Base-by-base conservation (phyloP, 805 yeast species). In the Hermanozyma aechmeae region DNA sequence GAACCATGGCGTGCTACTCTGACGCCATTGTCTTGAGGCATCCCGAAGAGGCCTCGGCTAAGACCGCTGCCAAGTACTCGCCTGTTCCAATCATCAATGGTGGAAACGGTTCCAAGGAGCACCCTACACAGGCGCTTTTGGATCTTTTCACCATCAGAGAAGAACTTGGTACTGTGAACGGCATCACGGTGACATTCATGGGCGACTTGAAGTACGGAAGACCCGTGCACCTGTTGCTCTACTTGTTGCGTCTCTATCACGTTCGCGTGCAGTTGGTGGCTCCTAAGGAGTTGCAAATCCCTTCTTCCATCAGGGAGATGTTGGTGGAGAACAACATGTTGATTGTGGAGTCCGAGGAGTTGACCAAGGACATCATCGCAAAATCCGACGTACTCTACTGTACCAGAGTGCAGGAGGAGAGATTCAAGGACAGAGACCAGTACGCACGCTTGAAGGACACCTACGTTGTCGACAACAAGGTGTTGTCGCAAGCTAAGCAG, bases 141-240 rank as follows among this genome's bases (percentile, higher is more conserved):
- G 99, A 92, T 56, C 67, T 92, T 59, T 92, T 89, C 73, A 92
- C 99, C 30, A 92, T 92, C 48, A 84, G 99, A 66, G 99, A 92
- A 62, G 99, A 92, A 66, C 69, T 92, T 41, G 99, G 99, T 55
- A 85, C 97, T 35, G 96, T 93, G 31, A 92, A 92, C 56, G 96
- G 97, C 55, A 80, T 93, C 51, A 86, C 96, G 21, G 92, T 92
- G 40, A 92, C 99, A 4, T 92, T 92, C 61, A 86, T 92, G 95
- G 99, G 99, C 52, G 99, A 92, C 55, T 73, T 92, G 71, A 86
- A 85, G 58, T 85, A 85, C 53, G 99, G 99, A 36, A 81, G 99
- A 67, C 95, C 99, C 37, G 97, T 92, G 27, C 99, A 92, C 64
- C 89, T 97, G 5, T 72, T 92, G 56, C 83, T 92, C 55, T 80